These are phyloP conservation scores for Dioszegia aurantiaca DNA, from an alignment of 768 basidiomycete genomes.

Conservation along the genomic window DNA sequence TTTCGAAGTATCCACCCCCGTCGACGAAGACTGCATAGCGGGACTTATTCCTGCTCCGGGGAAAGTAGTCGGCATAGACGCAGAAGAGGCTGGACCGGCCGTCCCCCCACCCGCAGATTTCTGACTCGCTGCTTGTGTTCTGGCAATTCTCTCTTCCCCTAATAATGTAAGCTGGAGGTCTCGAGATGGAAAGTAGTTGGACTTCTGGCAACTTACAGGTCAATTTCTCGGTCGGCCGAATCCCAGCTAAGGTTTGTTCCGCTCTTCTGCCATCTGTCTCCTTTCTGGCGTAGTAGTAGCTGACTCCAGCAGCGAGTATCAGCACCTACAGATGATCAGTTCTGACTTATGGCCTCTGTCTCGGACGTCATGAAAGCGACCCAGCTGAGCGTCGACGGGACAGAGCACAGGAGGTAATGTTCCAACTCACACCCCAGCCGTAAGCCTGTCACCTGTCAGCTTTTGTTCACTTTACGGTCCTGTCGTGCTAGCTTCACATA, in stretches of 20 bases:
- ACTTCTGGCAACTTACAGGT: conserved; percentile 28
- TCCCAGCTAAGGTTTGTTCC: conserved; percentile 23
- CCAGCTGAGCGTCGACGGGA: too few relatives aligned
- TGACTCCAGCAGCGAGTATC: conserved; percentile 31
- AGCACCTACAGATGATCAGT: conserved; percentile 24
- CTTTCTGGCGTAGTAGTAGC: conserved; percentile 34
- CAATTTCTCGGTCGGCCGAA: conserved; percentile 27
- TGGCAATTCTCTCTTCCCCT: conserved; percentile 22
- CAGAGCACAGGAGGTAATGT: too few relatives aligned
- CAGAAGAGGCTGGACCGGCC: neutral
- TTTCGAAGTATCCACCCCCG: conserved; percentile 20
- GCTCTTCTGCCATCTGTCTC: conserved; percentile 27
- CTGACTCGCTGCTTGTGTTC: conserved; percentile 5
- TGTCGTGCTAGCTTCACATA: conserved; percentile 10
- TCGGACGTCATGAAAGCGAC: too few relatives aligned
- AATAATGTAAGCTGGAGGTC: conserved; percentile 8
- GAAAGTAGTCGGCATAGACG: neutral
- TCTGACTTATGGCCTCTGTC: too few relatives aligned
- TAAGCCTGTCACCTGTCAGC: conserved; percentile 24
- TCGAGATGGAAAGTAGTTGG: too few relatives aligned
- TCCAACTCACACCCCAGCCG: conserved; percentile 39
- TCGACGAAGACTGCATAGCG: conserved; percentile 16
- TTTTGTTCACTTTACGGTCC: neutral
- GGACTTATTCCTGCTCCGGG: neutral
- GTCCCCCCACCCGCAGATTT: neutral